A percentile compares a stretch with the other conserved stretches of the same genome.
Conservation (phyloP, 2,329 filamentous ascomycete species). For the Aphanoascus verrucosus region DNA sequence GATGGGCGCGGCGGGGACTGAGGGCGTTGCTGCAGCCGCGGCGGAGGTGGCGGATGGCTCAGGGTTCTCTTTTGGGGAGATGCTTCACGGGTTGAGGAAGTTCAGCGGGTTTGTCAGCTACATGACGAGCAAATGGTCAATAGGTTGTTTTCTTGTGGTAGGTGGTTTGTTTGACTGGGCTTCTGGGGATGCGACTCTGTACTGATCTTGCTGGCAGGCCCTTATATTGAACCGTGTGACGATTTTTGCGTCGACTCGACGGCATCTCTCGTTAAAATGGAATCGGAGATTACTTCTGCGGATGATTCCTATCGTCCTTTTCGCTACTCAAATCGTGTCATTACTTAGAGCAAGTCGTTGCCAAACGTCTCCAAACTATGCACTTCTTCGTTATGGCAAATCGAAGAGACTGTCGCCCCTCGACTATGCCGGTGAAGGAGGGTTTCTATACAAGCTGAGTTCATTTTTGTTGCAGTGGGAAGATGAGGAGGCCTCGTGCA, state of each 20-base stretch:
- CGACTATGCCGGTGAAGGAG: constrained; percentile 59
- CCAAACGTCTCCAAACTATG: constrained; percentile 69
- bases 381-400: constrained; percentile 58
- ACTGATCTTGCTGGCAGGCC: constrained; percentile 40
- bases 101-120: constrained; percentile 84
- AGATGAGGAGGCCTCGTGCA: constrained; percentile 63
- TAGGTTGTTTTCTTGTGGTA: constrained; percentile 72
- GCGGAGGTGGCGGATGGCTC: constrained; percentile 28
- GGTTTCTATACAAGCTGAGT: constrained; percentile 60
- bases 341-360: constrained; percentile 81
- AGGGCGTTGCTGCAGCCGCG: constrained; percentile 24
- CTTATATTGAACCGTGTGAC: constrained; percentile 82
- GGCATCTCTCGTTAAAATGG: constrained; percentile 67
- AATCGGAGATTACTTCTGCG: constrained; percentile 60
- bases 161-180: constrained; percentile 19
- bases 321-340: constrained; percentile 55
- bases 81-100: constrained; percentile 49
- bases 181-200: background rate
- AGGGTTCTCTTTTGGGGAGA: constrained; percentile 32
- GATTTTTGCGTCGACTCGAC: constrained; percentile 81
- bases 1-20: constrained; percentile 29
- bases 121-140: constrained; percentile 80
- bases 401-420: constrained; percentile 54
- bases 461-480: constrained; percentile 63
- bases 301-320: constrained; percentile 57